Base-by-base conservation (phyloP, 441 rosid species). In the Mallotus repandus region DNA sequence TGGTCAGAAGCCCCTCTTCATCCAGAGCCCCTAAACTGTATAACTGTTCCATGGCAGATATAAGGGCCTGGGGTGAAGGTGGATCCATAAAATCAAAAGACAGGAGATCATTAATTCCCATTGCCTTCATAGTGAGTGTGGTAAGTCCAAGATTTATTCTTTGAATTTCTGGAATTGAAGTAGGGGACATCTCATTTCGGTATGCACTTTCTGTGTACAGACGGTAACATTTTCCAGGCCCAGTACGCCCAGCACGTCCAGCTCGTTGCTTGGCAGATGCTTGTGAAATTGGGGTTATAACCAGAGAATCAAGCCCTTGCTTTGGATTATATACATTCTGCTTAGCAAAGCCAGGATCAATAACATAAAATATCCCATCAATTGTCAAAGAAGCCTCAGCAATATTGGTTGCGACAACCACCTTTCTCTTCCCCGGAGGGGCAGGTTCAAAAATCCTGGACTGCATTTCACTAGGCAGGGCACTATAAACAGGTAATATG, bases 21-120 rank as follows among this genome's bases (percentile, higher is more conserved):
- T 92, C 98, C 49, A 92, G 81, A 52, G 94, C 98, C 77, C 98
- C 98, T 57, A 90, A 75, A 65, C 98, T 89, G 79, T 86, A 92
- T 70, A 90, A 79, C 83, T 90, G 96, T 77, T 92, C 96, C 98
- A 92, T 88, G 67, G 98, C 91, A 70, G 98, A 92, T 53, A 92
- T 92, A 74, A 92, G 89, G 43, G 96, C 93, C 68, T 90, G 92
- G n/a, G 94, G 96, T 29, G 92, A 84, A 43, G 97, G 97, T 1
- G 96, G 96, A 76, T 92, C 97, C 97, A 90, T 92, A 76, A 90
- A 90, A 74, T 92, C 96, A 81, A 92, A 92, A 12, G 94, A 89
- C 68, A 90, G 74, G 18, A 92, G 85, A 74, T 92, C 98, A 72
- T 90, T 92, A 55, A 92, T 91, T 53, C 98, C 94, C 96, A 92